Evolutionary conservation across 768 basidiomycete genomes (phyloP), one percentile per base, ranked within the genome.

Genomic region (Tephrocybe sp.): DNA sequence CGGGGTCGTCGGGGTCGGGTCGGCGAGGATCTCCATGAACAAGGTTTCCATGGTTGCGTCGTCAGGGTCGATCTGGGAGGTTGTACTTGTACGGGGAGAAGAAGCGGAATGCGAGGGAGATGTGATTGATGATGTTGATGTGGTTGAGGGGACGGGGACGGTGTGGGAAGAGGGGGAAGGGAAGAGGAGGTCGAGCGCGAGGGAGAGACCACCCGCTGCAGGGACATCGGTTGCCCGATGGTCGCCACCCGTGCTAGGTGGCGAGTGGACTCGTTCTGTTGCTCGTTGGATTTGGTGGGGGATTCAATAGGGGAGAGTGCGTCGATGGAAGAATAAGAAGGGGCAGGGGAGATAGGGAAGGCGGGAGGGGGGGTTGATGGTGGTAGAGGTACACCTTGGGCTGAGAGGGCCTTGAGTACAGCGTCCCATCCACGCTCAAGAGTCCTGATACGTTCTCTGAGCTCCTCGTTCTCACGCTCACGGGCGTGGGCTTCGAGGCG

Each of bases 191-290:
- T 54, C 56, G 57, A 74, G 72, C 67, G 70, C 65, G 74, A 10
- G 30, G 35, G 16, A 22, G 51, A 75, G 72, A 72, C 85, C 87
- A 89, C 90, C 91, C 90, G 91, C 91, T 93, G 91, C 91, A 85
- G 88, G 91, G 91, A 76, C 85, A 82, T 77, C 77, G 78, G 71
- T 62, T 70, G 71, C 66, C 72, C 77, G 75, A 78, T 79, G 83
- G 79, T 84, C 91, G 81, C 91, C 91, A 93, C 87, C 91, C 91
- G 91, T 93, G 91, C 91, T 87, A 88, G 86, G 85, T 93, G 91
- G 91, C 91, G 84, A 93, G 91, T 88, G 84, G 87, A 71, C 66
- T 85, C 76, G 66, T 68, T 66, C 54, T 70, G 67, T 60, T 43
- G 61, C 57, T 58, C 61, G 48, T 50, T 56, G 65, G 65, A 54